A percentile compares a stretch with the other conserved stretches of the same genome.
Conservation (phyloP, 768 basidiomycete genomes). For the Podaxis sp. region DNA sequence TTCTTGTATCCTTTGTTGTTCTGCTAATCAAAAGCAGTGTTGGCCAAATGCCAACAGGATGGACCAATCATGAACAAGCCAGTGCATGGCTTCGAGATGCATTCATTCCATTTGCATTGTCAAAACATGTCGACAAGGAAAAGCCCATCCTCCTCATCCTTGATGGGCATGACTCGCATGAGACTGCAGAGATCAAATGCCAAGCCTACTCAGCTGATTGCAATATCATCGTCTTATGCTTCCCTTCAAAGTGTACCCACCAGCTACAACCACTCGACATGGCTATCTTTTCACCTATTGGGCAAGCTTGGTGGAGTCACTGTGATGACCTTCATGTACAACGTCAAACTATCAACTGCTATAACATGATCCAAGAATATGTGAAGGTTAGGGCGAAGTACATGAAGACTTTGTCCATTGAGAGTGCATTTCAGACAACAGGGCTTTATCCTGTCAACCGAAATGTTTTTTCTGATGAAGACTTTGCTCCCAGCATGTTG, state of each 20-base stretch:
- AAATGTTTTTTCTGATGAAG: constrained; percentile 22
- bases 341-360: constrained; percentile 6
- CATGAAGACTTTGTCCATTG: constrained; percentile 20
- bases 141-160: too few species aligned
- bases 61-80: too few species aligned
- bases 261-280: constrained; percentile 43
- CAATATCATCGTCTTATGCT: constrained; percentile 29
- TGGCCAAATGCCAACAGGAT: too few species aligned
- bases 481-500: constrained; percentile 26
- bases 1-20: too few species aligned
- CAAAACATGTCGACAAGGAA: too few species aligned
- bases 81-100: too few species aligned
- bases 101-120: too few species aligned
- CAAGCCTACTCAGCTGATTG: constrained; percentile 8
- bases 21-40: too few species aligned
- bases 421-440: constrained; percentile 23
- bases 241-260: constrained; percentile 41
- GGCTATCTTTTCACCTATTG: constrained; percentile 34
- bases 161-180: constrained; percentile 24
- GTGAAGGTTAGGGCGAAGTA: constrained; percentile 14
- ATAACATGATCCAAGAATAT: constrained; percentile 15
- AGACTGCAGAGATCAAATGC: not conserved
- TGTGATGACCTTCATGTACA: constrained; percentile 18
- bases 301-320: constrained; percentile 26
- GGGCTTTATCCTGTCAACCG: constrained; percentile 28